These are phyloP conservation scores for Haematococcus lacustris DNA, from an alignment of 139 green algal genomes.

Conservation along the genomic window DNA sequence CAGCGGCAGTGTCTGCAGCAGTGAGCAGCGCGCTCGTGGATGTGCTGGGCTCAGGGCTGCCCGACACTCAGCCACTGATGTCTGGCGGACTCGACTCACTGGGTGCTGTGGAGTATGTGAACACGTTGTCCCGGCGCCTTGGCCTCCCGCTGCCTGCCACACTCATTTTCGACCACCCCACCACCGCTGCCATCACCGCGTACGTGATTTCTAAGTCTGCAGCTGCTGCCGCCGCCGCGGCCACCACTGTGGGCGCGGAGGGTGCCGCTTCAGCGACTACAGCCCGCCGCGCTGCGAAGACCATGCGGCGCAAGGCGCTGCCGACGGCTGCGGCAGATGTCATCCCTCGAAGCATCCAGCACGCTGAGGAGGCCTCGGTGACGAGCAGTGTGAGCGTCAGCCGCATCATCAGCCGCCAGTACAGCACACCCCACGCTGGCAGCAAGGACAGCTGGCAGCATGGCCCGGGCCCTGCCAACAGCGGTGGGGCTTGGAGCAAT, in stretches of 20 bases:
- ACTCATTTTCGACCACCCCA: slow-evolving; percentile 78
- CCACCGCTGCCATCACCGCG: slow-evolving; percentile 33
- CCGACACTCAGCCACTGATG: slow-evolving; percentile 59
- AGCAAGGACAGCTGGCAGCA: too few relatives aligned
- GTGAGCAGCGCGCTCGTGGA: slow-evolving; percentile 38
- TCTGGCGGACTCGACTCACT: slow-evolving; percentile 73
- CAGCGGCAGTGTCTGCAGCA: too few relatives aligned
- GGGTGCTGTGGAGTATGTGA: slow-evolving; percentile 70
- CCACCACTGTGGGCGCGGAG: too few relatives aligned
- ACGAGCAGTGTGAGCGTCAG: too few relatives aligned
- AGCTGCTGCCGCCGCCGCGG: background rate
- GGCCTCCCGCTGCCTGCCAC: slow-evolving; percentile 42
- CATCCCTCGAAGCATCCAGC: too few relatives aligned
- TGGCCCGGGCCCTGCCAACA: too few relatives aligned
- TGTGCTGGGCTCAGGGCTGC: slow-evolving; percentile 51
- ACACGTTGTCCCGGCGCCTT: slow-evolving; percentile 40
- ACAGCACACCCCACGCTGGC: too few relatives aligned
- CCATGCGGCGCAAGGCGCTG: too few relatives aligned
- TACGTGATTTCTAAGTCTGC: slow-evolving; percentile 29
- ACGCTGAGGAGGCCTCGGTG: too few relatives aligned
- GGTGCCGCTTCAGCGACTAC: background rate
- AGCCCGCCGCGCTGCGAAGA: too few relatives aligned
- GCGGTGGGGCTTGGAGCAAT: too few relatives aligned
- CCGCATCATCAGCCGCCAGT: too few relatives aligned
- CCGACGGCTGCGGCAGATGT: background rate